Conservation (phyloP, 306 rosid genomes). For the Adenanthera pavonina region DNA sequence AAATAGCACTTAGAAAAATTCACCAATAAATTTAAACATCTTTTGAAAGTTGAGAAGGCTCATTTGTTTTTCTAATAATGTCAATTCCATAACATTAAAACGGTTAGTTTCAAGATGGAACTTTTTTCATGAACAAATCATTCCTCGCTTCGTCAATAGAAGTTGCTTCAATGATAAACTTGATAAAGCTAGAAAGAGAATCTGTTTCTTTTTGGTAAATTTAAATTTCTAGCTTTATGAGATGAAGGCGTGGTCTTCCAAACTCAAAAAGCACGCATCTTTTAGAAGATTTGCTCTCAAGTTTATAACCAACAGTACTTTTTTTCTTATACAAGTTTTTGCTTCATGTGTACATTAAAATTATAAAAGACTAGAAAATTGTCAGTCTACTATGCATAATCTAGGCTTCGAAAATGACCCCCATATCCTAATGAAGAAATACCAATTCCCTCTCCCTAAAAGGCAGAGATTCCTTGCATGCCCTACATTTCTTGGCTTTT, state of each 20-base stretch:
- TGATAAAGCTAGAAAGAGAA: neutral
- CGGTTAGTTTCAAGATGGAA: neutral
- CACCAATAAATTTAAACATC: neutral
- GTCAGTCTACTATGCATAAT: constrained; percentile 14
- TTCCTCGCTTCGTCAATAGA: constrained; percentile 16
- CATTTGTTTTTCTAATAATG: neutral
- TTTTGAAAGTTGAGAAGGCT: neutral
- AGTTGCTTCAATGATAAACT: constrained; percentile 2
- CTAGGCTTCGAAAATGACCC: constrained; percentile 39
- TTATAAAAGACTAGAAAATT: neutral
- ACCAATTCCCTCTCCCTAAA: constrained; percentile 15
- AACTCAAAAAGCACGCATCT: neutral
- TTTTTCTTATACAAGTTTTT: neutral
- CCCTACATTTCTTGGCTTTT: constrained; percentile 61
- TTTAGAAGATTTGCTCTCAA: neutral
- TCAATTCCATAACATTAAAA: neutral
- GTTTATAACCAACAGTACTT: neutral
- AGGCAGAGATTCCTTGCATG: constrained; percentile 70
- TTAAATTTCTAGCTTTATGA: neutral
- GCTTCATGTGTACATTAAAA: neutral
- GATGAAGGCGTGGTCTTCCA: neutral
- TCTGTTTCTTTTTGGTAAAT: neutral
- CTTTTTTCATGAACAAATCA: neutral
- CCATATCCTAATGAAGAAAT: constrained; percentile 41
- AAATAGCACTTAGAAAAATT: neutral